Evolutionary conservation across 805 yeast genomes (phyloP).

Genomic region (Metschnikowia borealis): DNA sequence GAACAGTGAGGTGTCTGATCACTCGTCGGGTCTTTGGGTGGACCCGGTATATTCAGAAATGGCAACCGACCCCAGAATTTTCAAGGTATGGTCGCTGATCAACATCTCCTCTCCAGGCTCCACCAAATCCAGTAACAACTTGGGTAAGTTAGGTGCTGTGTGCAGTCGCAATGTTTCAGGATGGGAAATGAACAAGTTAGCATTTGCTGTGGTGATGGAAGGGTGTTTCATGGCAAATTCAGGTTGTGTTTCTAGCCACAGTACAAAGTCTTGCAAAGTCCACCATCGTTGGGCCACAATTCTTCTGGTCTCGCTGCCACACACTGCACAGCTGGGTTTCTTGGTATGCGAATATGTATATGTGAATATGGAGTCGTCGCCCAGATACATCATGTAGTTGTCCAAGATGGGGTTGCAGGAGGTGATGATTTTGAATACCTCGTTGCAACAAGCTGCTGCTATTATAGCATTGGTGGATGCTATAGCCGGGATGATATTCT

Average conservation of each 20-base stretch:
- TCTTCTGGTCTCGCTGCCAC: constrained; percentile 47
- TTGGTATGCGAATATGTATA: constrained; percentile 65
- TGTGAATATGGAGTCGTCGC: constrained; percentile 73
- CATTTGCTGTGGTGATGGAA: constrained; percentile 40
- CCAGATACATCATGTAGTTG: constrained; percentile 85
- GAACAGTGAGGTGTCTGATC: not conserved
- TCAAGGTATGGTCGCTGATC: constrained; percentile 50
- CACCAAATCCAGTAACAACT: constrained; percentile 34
- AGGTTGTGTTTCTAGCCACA: constrained; percentile 29
- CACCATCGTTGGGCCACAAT: constrained; percentile 27
- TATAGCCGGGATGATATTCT: constrained; percentile 88
- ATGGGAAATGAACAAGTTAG: constrained; percentile 41
- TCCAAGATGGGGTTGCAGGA: constrained; percentile 61
- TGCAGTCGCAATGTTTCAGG: constrained; percentile 45
- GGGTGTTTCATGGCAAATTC: constrained; percentile 38
- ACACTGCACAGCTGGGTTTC: constrained; percentile 66
- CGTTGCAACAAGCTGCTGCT: constrained; percentile 86
- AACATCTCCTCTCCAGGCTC: constrained; percentile 45
- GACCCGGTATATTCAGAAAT: constrained; percentile 21
- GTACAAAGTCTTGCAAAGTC: constrained; percentile 34
- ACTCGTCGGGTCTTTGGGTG: constrained; percentile 5
- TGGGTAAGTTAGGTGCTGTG: constrained; percentile 43
- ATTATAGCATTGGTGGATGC: constrained; percentile 92
- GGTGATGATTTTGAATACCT: constrained; percentile 75
- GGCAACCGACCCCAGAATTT: constrained; percentile 36